Percentiles rank a stretch among this genome's conserved stretches.
Evolutionary conservation across 225 moss, liverwort and hornwort species (phyloP).

Genomic region (Straminergon stramineum): DNA sequence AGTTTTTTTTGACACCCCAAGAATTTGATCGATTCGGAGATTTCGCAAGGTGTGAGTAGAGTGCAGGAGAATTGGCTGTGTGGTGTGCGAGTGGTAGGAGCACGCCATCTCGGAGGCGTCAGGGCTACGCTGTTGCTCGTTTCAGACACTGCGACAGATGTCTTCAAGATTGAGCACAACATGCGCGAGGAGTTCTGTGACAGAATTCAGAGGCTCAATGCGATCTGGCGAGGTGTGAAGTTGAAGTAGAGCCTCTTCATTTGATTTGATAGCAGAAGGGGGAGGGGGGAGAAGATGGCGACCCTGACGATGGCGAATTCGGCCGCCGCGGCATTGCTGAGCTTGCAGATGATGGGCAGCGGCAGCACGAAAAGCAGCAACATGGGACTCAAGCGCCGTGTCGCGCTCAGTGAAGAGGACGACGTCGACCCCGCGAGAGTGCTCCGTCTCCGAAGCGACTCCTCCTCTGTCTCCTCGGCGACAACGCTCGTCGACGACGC

Average conservation of each 20-base stretch:
- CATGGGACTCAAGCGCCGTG: conserved; percentile 32
- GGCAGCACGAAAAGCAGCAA: not conserved
- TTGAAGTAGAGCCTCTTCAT: not conserved
- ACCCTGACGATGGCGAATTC: conserved; percentile 41
- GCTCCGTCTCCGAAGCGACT: conserved; percentile 7
- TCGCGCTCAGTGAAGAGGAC: conserved; percentile 2
- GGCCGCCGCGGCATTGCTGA: conserved; percentile 51
- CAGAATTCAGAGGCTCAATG: not conserved
- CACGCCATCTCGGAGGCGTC: not conserved
- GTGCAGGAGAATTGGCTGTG: not conserved
- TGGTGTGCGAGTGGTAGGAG: not conserved
- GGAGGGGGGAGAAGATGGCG: conserved; percentile 2
- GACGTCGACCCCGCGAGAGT: conserved; percentile 14
- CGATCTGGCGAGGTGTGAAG: not conserved
- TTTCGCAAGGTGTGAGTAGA: not conserved
- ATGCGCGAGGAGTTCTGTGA: not conserved
- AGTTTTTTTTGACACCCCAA: not conserved
- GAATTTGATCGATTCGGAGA: not conserved
- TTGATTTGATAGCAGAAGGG: not conserved
- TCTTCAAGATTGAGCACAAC: not conserved
- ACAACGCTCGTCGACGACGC: not conserved
- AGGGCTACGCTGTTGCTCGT: not conserved
- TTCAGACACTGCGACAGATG: not conserved
- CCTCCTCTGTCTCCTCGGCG: not conserved
- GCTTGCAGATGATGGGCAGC: conserved; percentile 36